phyloP scores from a whole-genome alignment of 106 monocot species.

The Amphibolis antarctica region DNA sequence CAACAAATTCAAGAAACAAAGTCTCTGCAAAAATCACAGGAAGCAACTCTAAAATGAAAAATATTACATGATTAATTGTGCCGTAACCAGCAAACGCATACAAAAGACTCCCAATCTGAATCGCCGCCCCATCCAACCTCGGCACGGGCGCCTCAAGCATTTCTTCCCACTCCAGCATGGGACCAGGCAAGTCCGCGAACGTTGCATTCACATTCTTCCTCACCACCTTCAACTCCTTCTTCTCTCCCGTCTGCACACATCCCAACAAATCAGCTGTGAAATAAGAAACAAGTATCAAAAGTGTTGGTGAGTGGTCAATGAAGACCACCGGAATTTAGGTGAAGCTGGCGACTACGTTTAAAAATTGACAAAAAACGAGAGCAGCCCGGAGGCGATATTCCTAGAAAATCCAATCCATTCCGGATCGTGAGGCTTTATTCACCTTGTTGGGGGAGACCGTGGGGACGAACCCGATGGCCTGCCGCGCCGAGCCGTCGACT shows the following conservation, averaged over 20 bases:
- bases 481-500: background rate
- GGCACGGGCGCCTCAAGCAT: slow-evolving; percentile 61
- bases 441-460: background rate
- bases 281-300: background rate
- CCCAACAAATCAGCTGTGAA: background rate
- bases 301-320: too few relatives aligned
- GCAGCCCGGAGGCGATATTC: too few relatives aligned
- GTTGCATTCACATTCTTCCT: slow-evolving; percentile 41
- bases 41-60: background rate
- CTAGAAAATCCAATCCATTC: background rate
- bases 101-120: slow-evolving; percentile 59
- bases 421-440: background rate
- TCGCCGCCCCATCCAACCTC: slow-evolving; percentile 65
- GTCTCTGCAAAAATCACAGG: background rate
- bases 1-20: background rate
- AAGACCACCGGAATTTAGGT: too few relatives aligned
- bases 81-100: slow-evolving; percentile 79
- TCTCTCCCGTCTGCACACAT: background rate
- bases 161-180: slow-evolving; percentile 62
- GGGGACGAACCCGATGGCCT: background rate
- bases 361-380: too few relatives aligned
- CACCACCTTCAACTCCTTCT: background rate
- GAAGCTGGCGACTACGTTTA: too few relatives aligned
- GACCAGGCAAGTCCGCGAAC: slow-evolving; percentile 65
- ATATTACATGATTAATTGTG: slow-evolving; percentile 46